phyloP scores from a whole-genome alignment of 176 grass and related monocot species.

The Triticum turgidum region DNA sequence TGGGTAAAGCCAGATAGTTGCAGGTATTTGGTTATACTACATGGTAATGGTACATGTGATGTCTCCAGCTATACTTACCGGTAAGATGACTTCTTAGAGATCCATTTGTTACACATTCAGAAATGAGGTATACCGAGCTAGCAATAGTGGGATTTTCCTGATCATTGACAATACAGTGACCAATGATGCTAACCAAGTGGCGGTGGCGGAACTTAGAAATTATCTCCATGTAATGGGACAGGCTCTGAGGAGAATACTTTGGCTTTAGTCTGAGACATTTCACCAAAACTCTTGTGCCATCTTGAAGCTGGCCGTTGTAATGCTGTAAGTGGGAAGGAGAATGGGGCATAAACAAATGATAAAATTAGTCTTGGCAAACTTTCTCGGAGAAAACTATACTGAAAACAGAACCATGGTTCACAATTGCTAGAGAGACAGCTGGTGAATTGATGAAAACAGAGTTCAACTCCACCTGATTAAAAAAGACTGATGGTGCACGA shows the following conservation, averaged over 20 bases:
- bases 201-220: conserved; percentile 73
- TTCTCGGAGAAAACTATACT: neutral
- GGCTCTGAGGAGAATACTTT: conserved; percentile 63
- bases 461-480: neutral
- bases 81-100: conserved; percentile 80
- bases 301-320: conserved; percentile 71
- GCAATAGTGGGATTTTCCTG: conserved; percentile 45
- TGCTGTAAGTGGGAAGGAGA: conserved; percentile 27
- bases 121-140: conserved; percentile 55
- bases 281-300: conserved; percentile 60
- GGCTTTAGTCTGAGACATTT: conserved; percentile 68
- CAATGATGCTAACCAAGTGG: conserved; percentile 88
- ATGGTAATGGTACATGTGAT: neutral
- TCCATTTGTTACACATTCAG: conserved; percentile 65
- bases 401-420: neutral
- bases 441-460: neutral
- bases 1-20: conserved; percentile 1
- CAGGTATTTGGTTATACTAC: neutral
- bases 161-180: conserved; percentile 59
- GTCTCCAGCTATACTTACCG: conserved; percentile 32
- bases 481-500: neutral
- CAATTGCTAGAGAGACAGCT: neutral
- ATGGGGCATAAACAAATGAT: neutral
- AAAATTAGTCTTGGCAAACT: conserved; percentile 1
- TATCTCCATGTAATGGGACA: conserved; percentile 75